Percentiles rank a stretch among this genome's conserved stretches.
These are phyloP conservation scores for Diaporthe velutina DNA, from an alignment of 2,329 filamentous ascomycete species.

Conservation along the genomic window DNA sequence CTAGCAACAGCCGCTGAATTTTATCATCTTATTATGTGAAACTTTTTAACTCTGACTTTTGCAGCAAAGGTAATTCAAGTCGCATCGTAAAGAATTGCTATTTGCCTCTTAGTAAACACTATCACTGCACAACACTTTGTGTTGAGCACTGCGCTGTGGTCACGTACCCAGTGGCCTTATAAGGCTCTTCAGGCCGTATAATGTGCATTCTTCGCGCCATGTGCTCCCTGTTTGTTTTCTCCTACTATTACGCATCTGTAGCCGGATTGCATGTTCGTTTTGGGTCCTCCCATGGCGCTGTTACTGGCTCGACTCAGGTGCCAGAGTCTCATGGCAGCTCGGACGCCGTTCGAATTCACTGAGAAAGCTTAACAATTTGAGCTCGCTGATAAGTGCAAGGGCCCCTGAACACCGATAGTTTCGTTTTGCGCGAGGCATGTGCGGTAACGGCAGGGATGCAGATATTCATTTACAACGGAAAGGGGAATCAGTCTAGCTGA, in stretches of 20 bases:
- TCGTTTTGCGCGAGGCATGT: neutral
- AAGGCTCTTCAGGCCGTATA: neutral
- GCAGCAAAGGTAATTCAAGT: no score
- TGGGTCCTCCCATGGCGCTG: neutral
- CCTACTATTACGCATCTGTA: neutral
- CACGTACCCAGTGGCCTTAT: neutral
- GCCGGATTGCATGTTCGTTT: neutral
- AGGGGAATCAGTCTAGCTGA: constrained; percentile 6
- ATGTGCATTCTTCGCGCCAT: neutral
- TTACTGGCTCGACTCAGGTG: no score
- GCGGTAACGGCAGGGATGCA: neutral
- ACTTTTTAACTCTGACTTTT: neutral
- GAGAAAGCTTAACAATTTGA: neutral
- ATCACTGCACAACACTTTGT: neutral
- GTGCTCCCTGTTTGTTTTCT: neutral
- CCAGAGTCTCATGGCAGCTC: neutral
- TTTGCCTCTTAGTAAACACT: no score
- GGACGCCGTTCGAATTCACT: no score
- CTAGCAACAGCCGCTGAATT: neutral
- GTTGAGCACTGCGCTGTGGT: neutral
- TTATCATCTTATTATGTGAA: neutral
- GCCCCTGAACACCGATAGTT: no score
- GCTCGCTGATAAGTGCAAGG: no score
- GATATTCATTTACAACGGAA: neutral
- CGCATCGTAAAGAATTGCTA: no score